phyloP scores from a whole-genome alignment of 1,139 yeast species.

The Nakaseomyces nivariensis region DNA sequence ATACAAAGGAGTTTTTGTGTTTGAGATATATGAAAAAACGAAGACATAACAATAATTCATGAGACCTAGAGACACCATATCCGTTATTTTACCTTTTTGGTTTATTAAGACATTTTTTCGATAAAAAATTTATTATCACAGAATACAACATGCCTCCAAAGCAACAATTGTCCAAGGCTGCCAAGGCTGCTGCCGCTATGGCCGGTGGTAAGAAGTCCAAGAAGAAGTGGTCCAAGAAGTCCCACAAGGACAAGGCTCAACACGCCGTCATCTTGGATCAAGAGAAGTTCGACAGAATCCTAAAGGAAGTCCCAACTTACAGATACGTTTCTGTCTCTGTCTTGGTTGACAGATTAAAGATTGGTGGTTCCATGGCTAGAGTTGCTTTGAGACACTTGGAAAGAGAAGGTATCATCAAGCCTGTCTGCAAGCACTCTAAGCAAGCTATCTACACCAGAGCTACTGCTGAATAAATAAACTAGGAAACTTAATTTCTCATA shows the following conservation, averaged over 20 bases:
- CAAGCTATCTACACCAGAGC: constrained; percentile 94
- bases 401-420: constrained; percentile 89
- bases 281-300: constrained; percentile 97
- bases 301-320: constrained; percentile 99
- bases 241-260: constrained; percentile 99
- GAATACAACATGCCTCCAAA: constrained; percentile 86
- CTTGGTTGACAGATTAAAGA: constrained; percentile 97
- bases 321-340: constrained; percentile 97
- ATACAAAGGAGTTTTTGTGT: too few species aligned
- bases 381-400: constrained; percentile 95
- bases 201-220: constrained; percentile 99
- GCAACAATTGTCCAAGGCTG: constrained; percentile 98
- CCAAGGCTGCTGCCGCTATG: constrained; percentile 99
- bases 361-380: constrained; percentile 98
- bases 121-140: constrained; percentile 2
- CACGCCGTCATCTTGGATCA: constrained; percentile 97
- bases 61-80: too few species aligned
- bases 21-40: too few species aligned
- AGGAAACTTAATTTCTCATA: constrained; percentile 4
- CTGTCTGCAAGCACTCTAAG: constrained; percentile 90
- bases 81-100: constrained; percentile 6
- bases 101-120: too few species aligned
- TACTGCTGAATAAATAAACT: constrained; percentile 40
- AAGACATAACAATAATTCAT: too few species aligned
- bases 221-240: constrained; percentile 99